Conservation (phyloP, 257 asterid species). For the Lycium ferocissimum region DNA sequence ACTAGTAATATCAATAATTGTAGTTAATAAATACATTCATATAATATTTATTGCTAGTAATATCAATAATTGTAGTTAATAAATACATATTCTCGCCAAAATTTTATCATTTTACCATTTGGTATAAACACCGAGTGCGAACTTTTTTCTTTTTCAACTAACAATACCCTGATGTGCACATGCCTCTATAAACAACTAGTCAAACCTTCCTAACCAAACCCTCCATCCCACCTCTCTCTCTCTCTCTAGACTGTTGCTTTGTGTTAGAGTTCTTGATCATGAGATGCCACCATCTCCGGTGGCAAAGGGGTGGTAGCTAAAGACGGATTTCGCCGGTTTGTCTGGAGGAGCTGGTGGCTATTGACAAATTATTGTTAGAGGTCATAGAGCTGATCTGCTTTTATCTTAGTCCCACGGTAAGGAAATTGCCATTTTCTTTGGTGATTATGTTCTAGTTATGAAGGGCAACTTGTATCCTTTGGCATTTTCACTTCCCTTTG, state of each 20-base stretch:
- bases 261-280: constrained; percentile 12
- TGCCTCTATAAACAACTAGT: constrained; percentile 41
- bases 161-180: neutral
- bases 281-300: constrained; percentile 23
- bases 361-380: neutral
- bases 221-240: constrained; percentile 41
- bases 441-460: constrained; percentile 37
- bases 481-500: constrained; percentile 55
- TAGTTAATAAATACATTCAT: too few relatives aligned
- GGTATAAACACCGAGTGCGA: too few relatives aligned
- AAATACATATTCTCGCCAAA: too few relatives aligned
- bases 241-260: constrained; percentile 16
- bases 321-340: neutral
- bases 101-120: neutral
- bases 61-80: too few relatives aligned
- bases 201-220: constrained; percentile 43
- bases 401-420: constrained; percentile 11
- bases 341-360: too few relatives aligned
- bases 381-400: neutral
- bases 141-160: too few relatives aligned
- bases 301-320: constrained; percentile 36
- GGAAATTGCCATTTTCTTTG: constrained; percentile 33
- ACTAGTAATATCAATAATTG: too few relatives aligned
- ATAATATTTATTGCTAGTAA: too few relatives aligned
- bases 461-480: constrained; percentile 96